phyloP scores from a whole-genome alignment of 257 asterid genomes.

The Nicotiana otophora region DNA sequence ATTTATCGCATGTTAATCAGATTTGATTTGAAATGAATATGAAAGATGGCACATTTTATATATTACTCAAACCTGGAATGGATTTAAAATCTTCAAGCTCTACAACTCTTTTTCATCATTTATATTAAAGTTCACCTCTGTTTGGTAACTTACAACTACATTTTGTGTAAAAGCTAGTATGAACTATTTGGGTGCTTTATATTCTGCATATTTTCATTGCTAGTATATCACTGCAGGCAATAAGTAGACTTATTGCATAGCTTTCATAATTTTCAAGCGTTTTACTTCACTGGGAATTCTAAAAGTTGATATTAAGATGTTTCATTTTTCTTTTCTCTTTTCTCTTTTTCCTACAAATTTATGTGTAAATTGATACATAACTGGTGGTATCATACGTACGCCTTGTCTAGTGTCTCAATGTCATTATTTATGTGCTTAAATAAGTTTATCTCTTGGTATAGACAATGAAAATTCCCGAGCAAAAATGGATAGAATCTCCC shows the following conservation, averaged over 20 bases:
- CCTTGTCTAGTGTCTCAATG: too few species aligned
- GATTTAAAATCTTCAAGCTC: not conserved
- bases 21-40: not conserved
- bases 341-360: too few species aligned
- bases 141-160: not conserved
- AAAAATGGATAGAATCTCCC: too few species aligned
- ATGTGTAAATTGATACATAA: too few species aligned
- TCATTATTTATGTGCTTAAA: too few species aligned
- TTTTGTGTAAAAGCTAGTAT: not conserved
- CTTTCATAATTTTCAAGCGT: not conserved
- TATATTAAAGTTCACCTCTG: not conserved
- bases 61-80: not conserved
- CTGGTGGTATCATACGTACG: too few species aligned
- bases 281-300: too few species aligned
- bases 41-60: not conserved
- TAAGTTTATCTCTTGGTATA: too few species aligned
- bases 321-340: too few species aligned
- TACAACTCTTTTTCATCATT: not conserved
- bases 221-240: not conserved
- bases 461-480: too few species aligned
- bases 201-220: not conserved
- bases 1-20: not conserved
- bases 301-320: too few species aligned
- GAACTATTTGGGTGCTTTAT: not conserved
- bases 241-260: not conserved